phyloP scores from a whole-genome alignment of 495 filamentous ascomycete species.

The Penicillium silybi region DNA sequence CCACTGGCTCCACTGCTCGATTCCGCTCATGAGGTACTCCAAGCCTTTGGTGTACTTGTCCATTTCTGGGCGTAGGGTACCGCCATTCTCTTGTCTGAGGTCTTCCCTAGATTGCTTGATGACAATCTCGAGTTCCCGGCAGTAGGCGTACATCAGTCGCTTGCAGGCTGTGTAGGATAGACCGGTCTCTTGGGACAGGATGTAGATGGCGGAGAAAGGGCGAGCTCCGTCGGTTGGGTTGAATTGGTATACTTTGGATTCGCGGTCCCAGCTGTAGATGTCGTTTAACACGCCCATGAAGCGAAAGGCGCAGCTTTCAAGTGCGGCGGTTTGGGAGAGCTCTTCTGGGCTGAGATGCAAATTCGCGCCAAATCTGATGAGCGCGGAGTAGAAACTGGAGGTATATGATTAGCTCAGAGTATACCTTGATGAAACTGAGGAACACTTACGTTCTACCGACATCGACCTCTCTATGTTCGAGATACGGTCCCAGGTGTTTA shows the following conservation, averaged over 20 bases:
- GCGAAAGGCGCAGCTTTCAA: constrained; percentile 17
- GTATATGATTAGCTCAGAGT: not conserved
- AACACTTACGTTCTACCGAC: constrained; percentile 14
- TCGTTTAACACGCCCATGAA: constrained; percentile 21
- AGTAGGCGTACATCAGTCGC: constrained; percentile 16
- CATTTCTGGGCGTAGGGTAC: constrained; percentile 6
- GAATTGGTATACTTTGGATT: constrained; percentile 15
- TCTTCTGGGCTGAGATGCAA: constrained; percentile 6
- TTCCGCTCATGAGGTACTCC: constrained; percentile 21
- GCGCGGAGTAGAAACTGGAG: constrained; percentile 17
- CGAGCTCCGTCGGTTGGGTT: constrained; percentile 15
- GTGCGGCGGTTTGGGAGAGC: not conserved
- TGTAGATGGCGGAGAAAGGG: constrained; percentile 19
- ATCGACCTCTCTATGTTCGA: constrained; percentile 14
- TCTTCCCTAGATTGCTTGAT: constrained; percentile 4
- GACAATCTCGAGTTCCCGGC: constrained; percentile 16
- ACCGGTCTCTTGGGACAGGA: constrained; percentile 18
- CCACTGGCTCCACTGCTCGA: constrained; percentile 22
- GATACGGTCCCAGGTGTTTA: constrained; percentile 15
- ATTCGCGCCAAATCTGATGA: constrained; percentile 19
- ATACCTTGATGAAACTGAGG: not conserved
- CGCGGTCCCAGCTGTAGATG: constrained; percentile 23
- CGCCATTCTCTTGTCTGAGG: not conserved
- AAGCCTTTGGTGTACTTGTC: constrained; percentile 15
- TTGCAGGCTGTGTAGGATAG: constrained; percentile 17